These are phyloP conservation scores for Tripterygium wilfordii DNA, from an alignment of 177 flowering plant genomes.

Conservation along the genomic window DNA sequence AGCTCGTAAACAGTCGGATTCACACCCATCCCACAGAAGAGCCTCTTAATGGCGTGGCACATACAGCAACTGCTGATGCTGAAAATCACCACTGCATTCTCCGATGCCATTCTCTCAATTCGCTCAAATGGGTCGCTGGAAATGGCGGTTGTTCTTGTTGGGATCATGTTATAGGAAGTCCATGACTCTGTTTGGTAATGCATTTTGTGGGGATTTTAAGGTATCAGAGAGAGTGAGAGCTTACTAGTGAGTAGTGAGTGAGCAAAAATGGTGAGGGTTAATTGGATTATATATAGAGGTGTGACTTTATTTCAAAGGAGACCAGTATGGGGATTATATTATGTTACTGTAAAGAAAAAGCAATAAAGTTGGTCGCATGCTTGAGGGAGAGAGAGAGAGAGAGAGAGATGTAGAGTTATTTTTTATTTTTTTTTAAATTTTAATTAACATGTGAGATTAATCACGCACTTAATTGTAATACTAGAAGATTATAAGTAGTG, in stretches of 20 bases:
- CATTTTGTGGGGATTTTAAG: constrained; percentile 4
- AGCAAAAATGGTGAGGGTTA: too few relatives aligned
- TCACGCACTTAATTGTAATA: too few relatives aligned
- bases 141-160: background rate
- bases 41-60: constrained; percentile 46
- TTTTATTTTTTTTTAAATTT: too few relatives aligned
- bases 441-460: too few relatives aligned
- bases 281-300: constrained; percentile 10
- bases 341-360: too few relatives aligned
- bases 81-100: constrained; percentile 50
- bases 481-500: too few relatives aligned
- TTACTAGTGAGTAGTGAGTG: background rate
- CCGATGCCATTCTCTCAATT: constrained; percentile 33
- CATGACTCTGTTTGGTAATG: constrained; percentile 16
- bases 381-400: background rate
- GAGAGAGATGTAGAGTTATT: too few relatives aligned
- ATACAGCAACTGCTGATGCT: constrained; percentile 48
- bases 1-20: constrained; percentile 42
- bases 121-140: constrained; percentile 22
- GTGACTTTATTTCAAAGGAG: background rate
- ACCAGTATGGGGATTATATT: constrained; percentile 1
- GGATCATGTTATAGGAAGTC: constrained; percentile 7
- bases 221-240: background rate
- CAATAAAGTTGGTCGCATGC: background rate
- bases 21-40: too few relatives aligned